Evolutionary conservation across 768 basidiomycete genomes (phyloP).

Genomic region (Mrakia gelida): DNA sequence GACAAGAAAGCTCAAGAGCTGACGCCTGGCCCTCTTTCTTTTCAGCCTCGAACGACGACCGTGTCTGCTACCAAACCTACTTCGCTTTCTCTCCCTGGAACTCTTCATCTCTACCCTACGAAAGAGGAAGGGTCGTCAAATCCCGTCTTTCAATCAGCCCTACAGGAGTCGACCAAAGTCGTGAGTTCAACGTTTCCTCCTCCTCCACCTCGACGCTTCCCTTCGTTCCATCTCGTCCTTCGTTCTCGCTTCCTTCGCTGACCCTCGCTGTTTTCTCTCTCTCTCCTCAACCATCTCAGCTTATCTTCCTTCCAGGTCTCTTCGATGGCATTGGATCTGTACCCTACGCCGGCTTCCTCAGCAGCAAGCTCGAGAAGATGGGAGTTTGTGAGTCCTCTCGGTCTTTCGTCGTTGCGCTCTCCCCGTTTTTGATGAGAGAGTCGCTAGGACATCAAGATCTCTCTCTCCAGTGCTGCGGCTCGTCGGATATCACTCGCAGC

Average conservation of each 20-base stretch:
- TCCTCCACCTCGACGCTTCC: background rate
- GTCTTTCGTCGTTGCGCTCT: background rate
- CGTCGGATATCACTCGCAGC: too few species aligned
- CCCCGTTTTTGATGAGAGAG: too few species aligned
- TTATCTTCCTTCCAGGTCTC: constrained; percentile 28
- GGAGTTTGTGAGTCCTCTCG: constrained; percentile 26
- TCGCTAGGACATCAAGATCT: too few species aligned
- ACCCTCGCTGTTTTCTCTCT: background rate
- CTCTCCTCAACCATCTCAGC: constrained; percentile 2
- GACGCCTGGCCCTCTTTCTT: background rate
- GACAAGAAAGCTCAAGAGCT: background rate
- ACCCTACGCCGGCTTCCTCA: constrained; percentile 10
- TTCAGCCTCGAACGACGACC: background rate
- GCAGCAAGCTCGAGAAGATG: background rate
- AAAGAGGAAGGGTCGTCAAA: background rate
- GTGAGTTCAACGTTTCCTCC: background rate
- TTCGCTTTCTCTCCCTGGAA: background rate
- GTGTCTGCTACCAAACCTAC: background rate
- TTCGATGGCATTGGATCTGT: constrained; percentile 18
- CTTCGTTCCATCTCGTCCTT: background rate
- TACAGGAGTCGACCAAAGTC: background rate
- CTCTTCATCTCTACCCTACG: background rate
- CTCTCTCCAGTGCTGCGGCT: too few species aligned
- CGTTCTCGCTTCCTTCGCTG: background rate
- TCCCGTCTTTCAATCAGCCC: background rate